Percentiles rank a stretch among this genome's conserved stretches.
phyloP scores from a whole-genome alignment of 768 basidiomycete genomes.

The Candolleomyces eurysporus region DNA sequence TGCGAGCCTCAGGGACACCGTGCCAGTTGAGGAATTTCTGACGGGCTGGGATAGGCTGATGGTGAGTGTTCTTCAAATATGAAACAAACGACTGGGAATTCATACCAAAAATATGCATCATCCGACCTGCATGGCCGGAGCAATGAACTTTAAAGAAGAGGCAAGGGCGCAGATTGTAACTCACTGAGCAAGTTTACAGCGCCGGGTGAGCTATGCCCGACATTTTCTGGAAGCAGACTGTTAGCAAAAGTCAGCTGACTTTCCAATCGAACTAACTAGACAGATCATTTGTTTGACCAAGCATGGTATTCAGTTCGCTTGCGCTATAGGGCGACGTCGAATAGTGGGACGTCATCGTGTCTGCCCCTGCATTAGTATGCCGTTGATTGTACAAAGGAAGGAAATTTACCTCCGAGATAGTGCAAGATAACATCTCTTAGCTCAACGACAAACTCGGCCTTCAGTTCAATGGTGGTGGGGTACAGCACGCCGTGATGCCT shows the following conservation, averaged over 20 bases:
- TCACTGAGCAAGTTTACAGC: background rate
- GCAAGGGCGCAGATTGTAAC: background rate
- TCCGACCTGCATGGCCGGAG: background rate
- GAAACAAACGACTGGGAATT: background rate
- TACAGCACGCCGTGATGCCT: slow-evolving; percentile 38
- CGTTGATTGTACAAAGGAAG: no score
- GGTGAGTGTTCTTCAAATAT: background rate
- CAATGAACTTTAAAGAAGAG: background rate
- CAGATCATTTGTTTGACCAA: slow-evolving; percentile 31
- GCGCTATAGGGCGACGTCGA: slow-evolving; percentile 37
- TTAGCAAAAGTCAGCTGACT: no score
- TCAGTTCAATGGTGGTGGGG: slow-evolving; percentile 26
- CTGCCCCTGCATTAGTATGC: slow-evolving; percentile 18
- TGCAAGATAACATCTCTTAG: slow-evolving; percentile 38
- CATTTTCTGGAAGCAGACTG: no score
- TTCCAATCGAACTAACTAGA: slow-evolving; percentile 26
- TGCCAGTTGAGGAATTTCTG: slow-evolving; percentile 45
- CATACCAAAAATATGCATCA: slow-evolving; percentile 2
- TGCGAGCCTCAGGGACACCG: slow-evolving; percentile 45
- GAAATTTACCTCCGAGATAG: slow-evolving; percentile 30
- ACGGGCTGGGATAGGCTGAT: slow-evolving; percentile 20
- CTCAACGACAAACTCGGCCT: slow-evolving; percentile 26
- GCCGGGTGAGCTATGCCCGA: background rate
- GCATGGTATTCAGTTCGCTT: slow-evolving; percentile 36
- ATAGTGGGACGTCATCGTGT: slow-evolving; percentile 35